Evolutionary conservation across 2,329 filamentous ascomycete species (phyloP).

Genomic region (Gnomoniopsis smithogilvyi): DNA sequence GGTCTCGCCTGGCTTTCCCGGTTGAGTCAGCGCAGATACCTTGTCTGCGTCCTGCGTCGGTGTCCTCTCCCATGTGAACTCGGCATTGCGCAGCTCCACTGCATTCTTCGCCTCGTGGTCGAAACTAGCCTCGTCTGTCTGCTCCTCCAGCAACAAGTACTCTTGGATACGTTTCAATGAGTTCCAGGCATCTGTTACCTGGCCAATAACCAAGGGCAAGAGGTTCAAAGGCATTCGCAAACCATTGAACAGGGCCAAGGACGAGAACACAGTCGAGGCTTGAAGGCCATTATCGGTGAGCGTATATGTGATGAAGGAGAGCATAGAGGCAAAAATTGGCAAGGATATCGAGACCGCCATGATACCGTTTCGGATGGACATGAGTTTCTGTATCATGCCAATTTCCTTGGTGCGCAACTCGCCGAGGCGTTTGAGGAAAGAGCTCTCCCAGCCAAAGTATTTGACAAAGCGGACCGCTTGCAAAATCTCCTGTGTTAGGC

Average conservation of each 20-base stretch:
- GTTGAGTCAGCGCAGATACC: conserved; percentile 31
- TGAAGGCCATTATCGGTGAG: conserved; percentile 64
- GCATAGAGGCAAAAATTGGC: conserved; percentile 92
- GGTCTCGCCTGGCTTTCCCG: conserved; percentile 36
- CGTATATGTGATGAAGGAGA: conserved; percentile 84
- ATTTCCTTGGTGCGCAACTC: conserved; percentile 76
- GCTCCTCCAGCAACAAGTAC: conserved; percentile 83
- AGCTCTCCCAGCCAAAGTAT: conserved; percentile 91
- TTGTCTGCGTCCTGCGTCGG: conserved; percentile 52
- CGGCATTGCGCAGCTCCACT: conserved; percentile 67
- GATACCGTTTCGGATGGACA: conserved; percentile 82
- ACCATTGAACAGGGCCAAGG: conserved; percentile 88
- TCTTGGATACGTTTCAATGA: conserved; percentile 84
- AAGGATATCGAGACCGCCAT: conserved; percentile 80
- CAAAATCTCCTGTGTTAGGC: conserved; percentile 87
- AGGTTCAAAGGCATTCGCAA: conserved; percentile 87
- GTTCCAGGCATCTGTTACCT: conserved; percentile 84
- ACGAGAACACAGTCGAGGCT: conserved; percentile 84
- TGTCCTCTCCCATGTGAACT: conserved; percentile 83
- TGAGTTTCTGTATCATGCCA: conserved; percentile 74
- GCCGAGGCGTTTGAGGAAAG: conserved; percentile 74
- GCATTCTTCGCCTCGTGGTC: conserved; percentile 61
- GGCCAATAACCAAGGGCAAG: conserved; percentile 82
- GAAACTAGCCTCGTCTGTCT: conserved; percentile 63
- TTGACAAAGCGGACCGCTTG: conserved; percentile 93